phyloP scores from a whole-genome alignment of 2,329 filamentous ascomycete species.

The Chaetomiaceae sp. region DNA sequence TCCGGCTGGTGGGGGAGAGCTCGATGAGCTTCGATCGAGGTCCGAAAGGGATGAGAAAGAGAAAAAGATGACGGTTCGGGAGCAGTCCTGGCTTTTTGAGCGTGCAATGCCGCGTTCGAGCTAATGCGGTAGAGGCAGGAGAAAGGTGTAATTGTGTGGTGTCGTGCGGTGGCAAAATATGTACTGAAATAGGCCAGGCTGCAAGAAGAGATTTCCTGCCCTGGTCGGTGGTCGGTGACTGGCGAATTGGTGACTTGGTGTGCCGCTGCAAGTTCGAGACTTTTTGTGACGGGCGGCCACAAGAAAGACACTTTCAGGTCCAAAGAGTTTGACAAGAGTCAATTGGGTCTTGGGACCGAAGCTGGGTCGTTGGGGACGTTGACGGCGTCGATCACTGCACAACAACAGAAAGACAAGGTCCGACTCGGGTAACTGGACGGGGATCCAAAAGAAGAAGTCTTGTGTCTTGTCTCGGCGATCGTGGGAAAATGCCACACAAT shows the following conservation, averaged over 20 bases:
- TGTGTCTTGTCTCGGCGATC: not conserved
- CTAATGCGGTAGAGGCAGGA: not conserved
- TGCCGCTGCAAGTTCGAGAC: constrained; percentile 13
- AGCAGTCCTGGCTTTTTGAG: constrained; percentile 2
- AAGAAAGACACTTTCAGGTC: not conserved
- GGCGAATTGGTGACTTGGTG: constrained; percentile 4
- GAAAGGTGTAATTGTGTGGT: constrained; percentile 7
- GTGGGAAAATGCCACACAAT: not conserved
- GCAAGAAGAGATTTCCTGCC: constrained; percentile 24
- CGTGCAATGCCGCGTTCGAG: not conserved
- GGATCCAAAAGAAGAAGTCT: not conserved
- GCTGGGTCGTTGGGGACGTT: too few species aligned
- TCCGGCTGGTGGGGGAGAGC: constrained; percentile 1
- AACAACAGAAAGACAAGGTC: not conserved
- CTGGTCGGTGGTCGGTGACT: constrained; percentile 6
- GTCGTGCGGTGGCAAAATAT: constrained; percentile 27
- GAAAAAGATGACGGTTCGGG: not conserved
- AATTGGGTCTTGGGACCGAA: constrained; percentile 1
- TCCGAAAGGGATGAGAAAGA: constrained; percentile 3
- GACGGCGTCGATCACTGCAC: constrained; percentile 1
- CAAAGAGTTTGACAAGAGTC: not conserved
- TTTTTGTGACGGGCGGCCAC: not conserved
- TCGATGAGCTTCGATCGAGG: not conserved
- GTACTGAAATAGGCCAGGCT: too few species aligned
- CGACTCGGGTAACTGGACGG: not conserved